Conservation (phyloP, 176 grass and related monocot genomes). For the Carex myosuroides region DNA sequence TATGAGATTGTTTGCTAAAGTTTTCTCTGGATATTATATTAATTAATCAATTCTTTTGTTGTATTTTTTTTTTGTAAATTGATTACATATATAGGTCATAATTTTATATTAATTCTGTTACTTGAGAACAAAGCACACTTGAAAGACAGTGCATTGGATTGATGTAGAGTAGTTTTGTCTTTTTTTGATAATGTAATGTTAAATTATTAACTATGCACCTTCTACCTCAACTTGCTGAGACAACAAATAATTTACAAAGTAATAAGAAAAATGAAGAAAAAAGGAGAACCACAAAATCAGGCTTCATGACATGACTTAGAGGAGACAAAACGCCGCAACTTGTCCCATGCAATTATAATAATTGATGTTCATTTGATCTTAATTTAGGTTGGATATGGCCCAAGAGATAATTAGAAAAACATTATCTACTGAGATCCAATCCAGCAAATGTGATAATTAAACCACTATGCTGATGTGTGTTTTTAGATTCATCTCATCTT, state of each 20-base stretch:
- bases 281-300: constrained; percentile 9
- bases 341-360: background rate
- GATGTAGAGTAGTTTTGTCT: background rate
- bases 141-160: background rate
- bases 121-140: background rate
- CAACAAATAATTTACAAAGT: background rate
- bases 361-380: background rate
- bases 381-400: background rate
- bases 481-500: background rate
- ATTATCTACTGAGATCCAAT: constrained; percentile 4
- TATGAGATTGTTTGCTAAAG: constrained; percentile 12
- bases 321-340: constrained; percentile 14
- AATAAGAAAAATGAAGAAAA: background rate
- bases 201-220: background rate
- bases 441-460: background rate
- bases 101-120: background rate
- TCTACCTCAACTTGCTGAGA: background rate
- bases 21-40: background rate
- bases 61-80: background rate
- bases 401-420: background rate
- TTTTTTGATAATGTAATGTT: constrained; percentile 4
- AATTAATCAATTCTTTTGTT: background rate
- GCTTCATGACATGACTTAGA: background rate
- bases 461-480: background rate
- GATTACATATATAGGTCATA: background rate